Evolutionary conservation across 805 yeast genomes (phyloP).

Genomic region (Candida alai): DNA sequence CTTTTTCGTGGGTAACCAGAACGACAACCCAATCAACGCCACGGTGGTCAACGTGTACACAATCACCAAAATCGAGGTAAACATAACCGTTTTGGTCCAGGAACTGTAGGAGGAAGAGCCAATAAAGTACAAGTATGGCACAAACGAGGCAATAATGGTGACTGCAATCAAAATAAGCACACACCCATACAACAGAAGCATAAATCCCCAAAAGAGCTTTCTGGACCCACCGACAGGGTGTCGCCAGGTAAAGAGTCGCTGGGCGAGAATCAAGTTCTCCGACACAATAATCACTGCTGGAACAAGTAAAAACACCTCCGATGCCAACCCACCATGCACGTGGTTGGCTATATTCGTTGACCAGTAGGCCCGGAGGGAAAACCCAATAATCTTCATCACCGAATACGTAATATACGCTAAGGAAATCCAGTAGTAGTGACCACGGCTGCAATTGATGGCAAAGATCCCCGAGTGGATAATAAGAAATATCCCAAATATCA

Average conservation of each 20-base stretch:
- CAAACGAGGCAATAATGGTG: slow-evolving; percentile 59
- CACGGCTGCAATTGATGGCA: slow-evolving; percentile 45
- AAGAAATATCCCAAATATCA: slow-evolving; percentile 44
- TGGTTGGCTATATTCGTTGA: slow-evolving; percentile 42
- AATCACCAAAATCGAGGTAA: slow-evolving; percentile 27
- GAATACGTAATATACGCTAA: slow-evolving; percentile 51
- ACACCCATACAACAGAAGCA: slow-evolving; percentile 48
- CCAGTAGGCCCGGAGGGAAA: slow-evolving; percentile 56
- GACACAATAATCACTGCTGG: slow-evolving; percentile 55
- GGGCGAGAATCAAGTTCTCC: slow-evolving; percentile 61
- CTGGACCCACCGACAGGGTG: slow-evolving; percentile 67
- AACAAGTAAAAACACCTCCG: slow-evolving; percentile 51
- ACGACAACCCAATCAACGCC: slow-evolving; percentile 44
- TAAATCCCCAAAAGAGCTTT: slow-evolving; percentile 43
- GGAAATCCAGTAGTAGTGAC: slow-evolving; percentile 57
- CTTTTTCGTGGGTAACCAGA: slow-evolving; percentile 51
- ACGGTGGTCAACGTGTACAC: slow-evolving; percentile 53
- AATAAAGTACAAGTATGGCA: slow-evolving; percentile 59
- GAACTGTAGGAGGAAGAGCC: slow-evolving; percentile 22
- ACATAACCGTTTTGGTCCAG: slow-evolving; percentile 26
- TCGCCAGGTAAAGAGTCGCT: slow-evolving; percentile 70
- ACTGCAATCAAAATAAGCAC: slow-evolving; percentile 55
- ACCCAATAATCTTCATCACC: slow-evolving; percentile 53
- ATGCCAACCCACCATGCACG: slow-evolving; percentile 50
- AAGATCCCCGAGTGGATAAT: slow-evolving; percentile 48